Base-by-base conservation (phyloP, 164 flowering plant genomes). In the Amborella trichopoda region DNA sequence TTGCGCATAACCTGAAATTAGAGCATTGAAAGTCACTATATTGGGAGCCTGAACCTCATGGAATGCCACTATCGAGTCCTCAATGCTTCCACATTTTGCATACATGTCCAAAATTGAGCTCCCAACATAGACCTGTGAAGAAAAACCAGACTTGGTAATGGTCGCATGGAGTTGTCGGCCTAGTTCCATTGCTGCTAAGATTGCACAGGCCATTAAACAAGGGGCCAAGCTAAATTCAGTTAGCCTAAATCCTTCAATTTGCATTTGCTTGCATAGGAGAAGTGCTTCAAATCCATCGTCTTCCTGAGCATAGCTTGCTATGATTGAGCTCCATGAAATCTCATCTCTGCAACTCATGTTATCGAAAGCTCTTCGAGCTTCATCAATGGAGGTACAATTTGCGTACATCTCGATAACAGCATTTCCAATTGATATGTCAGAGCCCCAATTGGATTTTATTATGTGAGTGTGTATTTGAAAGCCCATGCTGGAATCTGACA, bases 21-120 rank as follows among this genome's bases (percentile, higher is more conserved):
- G 42, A 40, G 62, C 57, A 53, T 63, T 63, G 34, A 48, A 39
- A 28, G 50, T 48, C 14, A 48, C 67, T 24, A 41, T 49, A 44
- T 40, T 58, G 6, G 44, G 51, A 20, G 34, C 46, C 16, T 22
- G 2, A 27, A 44, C 56, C 38, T 57, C 62, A 24, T 52, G 4
- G 39, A 63, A 63, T 21, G 48, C 62, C 48, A 42, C 48, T 24
- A 52, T n/a, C 19, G 55, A 52, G 3, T 57, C 62, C 44, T 48
- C 62, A 47, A 63, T 47, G 47, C 41, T 42, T 16, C 67, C 62
- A 37, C 67, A 57, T 43, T 63, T 63, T 3, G 67, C 56, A 22
- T 63, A 63, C 67, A 63, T 63, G 28, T 63, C 62, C 48, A 63
- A 25, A 1, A 63, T 26, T 11, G 62, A 63, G 30, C 58, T 52